Conservation (phyloP, 129 eudicot species). For the Tagetes erecta region DNA sequence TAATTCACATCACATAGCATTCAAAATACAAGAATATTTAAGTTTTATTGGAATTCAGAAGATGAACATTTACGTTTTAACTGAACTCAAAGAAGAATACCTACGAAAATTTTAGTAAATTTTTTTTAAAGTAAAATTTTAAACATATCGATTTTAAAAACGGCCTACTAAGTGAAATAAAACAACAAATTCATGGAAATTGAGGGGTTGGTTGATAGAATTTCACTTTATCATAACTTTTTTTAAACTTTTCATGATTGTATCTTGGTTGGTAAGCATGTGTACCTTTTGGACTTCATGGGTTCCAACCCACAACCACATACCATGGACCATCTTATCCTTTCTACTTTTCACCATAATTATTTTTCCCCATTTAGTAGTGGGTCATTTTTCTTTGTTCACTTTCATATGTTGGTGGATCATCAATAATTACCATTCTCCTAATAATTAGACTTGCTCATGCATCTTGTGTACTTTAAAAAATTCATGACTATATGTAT, state of each 20-base stretch:
- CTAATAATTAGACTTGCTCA: background rate
- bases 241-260: conserved; percentile 10
- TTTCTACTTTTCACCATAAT: background rate
- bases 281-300: conserved; percentile 27
- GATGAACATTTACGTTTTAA: too few species aligned
- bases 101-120: too few species aligned
- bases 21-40: background rate
- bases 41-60: background rate
- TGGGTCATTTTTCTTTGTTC: conserved; percentile 4
- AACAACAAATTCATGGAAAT: background rate
- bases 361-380: conserved; percentile 1
- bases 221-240: conserved; percentile 17
- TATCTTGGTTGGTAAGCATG: conserved; percentile 37
- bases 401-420: conserved; percentile 22
- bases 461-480: background rate
- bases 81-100: too few species aligned
- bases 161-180: background rate
- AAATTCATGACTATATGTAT: too few species aligned
- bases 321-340: conserved; percentile 28
- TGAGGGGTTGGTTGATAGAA: conserved; percentile 7
- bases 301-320: conserved; percentile 33
- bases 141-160: too few species aligned
- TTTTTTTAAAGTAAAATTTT: too few species aligned
- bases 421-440: conserved; percentile 7
- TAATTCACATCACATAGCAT: background rate